Conservation (phyloP, 495 filamentous ascomycete genomes). For the Aspergillus mulundensis region DNA sequence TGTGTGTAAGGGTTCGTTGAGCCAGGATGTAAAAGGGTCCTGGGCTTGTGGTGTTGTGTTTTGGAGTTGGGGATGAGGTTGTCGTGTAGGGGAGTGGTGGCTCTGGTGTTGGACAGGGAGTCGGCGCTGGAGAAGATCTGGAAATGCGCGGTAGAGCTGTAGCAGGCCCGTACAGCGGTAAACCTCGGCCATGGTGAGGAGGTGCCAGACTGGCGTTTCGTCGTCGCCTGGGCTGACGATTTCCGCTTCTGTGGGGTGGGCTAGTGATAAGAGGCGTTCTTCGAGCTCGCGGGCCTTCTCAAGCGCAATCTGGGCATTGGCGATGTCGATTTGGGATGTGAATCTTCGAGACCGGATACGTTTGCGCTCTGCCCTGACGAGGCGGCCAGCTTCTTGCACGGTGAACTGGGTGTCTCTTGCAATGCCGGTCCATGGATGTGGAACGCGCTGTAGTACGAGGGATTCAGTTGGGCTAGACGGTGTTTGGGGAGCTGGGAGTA, state of each 20-base stretch:
- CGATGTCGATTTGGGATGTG: conserved; percentile 38
- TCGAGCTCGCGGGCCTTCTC: conserved; percentile 46
- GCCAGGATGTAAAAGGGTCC: conserved; percentile 24
- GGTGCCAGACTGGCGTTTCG: conserved; percentile 53
- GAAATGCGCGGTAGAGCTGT: conserved; percentile 54
- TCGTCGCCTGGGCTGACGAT: conserved; percentile 52
- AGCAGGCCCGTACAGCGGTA: conserved; percentile 53
- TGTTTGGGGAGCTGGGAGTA: conserved; percentile 23
- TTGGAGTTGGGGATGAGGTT: conserved; percentile 8
- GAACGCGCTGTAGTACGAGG: conserved; percentile 39
- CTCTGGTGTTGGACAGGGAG: conserved; percentile 23
- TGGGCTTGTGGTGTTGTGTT: conserved; percentile 17
- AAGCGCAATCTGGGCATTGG: conserved; percentile 40
- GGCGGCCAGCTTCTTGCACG: conserved; percentile 51
- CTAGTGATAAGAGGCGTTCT: conserved; percentile 46
- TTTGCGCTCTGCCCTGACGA: conserved; percentile 49
- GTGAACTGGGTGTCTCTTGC: conserved; percentile 51
- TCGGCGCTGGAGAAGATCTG: conserved; percentile 44
- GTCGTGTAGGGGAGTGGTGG: conserved; percentile 11
- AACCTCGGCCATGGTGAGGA: conserved; percentile 54
- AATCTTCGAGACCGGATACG: conserved; percentile 31
- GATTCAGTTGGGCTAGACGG: conserved; percentile 22
- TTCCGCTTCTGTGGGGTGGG: conserved; percentile 45
- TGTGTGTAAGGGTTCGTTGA: conserved; percentile 12
- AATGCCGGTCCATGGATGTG: conserved; percentile 58